Base-by-base conservation (phyloP, 257 asterid species). In the Fraxinus pennsylvanica region DNA sequence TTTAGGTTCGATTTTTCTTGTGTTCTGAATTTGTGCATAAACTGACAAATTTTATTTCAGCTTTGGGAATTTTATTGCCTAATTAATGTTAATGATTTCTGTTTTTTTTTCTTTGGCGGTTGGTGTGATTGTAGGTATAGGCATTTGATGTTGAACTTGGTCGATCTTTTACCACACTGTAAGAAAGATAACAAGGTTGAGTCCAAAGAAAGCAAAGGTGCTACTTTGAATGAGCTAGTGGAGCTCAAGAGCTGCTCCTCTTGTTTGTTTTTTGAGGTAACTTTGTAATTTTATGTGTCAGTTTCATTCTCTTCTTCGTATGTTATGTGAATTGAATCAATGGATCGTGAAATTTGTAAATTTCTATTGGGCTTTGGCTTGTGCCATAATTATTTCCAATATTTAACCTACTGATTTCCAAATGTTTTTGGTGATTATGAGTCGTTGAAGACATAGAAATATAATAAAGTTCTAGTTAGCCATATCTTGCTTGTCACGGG, bases 181-280 rank as follows among this genome's bases (percentile, higher is more conserved):
- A 95, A 93, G 96, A 95, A 93, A 73, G 99, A 95, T 74, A 95
- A 81, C 87, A 95, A 95, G 75, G 94, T 95, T 21, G 97, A 96
- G 85, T 88, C 96, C 12, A 96, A 96, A 89, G 91, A 82, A 81
- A 89, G 96, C 83, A 96, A 96, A 93, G 98, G 99, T 50, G 78
- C 97, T 0, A 86, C 97, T 71, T 85, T 96, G 89, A 96, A 91
- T 76, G 98, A 96, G 90, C 92, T 96, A 7, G 97, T 96, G 54
- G 99, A 96, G 91, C 91, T 93, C 70, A 93, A 82, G 92, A 87
- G 91, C 76, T 93, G 97, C 81, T 88, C 94, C 3, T 93, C 99
- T 77, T 96, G 95, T 78, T 83, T 96, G 85, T 96, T 96, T 87
- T 96, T 96, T 29, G 99, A 96, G 98, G 99, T 95, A 85, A 63